Evolutionary conservation across 352 stramenopile genomes (phyloP), one percentile per base, ranked within the genome.

Genomic region (Globisporangium irregulare): DNA sequence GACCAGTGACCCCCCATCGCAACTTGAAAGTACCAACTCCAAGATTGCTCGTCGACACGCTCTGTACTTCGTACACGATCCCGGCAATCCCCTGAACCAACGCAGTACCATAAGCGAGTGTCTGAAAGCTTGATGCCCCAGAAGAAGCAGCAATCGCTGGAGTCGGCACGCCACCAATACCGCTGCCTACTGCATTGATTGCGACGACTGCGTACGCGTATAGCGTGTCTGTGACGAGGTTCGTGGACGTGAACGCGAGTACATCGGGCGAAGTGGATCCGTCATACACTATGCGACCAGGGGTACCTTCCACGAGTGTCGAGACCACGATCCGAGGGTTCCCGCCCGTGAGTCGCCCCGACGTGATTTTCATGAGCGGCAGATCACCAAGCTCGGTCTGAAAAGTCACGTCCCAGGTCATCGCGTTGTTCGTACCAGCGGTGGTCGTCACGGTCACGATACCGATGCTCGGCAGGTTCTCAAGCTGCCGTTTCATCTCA

Each of bases 51-150:
- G 90, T 91, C 24, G 72, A 82, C 15, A 99, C 77, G 18, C 83
- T 96, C 77, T 99, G 97, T 38, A 98, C 92, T 78, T 99, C 97
- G 62, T 97, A 97, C 25, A 99, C 93, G 36, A 97, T 83, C 4
- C 96, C 95, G 14, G 95, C 89, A 74, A 99, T 98, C 20, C 97
- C 97, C 59, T 90, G 84, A 1, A 66, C 61, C 24, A 99, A 73
- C 3, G 94, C 82, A 41, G 86, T 69, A 5, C 97, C 97, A 8
- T 86, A 91, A 1, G 95, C 95, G n/a, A 92, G 90, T 8, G 95
- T 98, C 71, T 90, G 82, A 3, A 68, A 73, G 25, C 95, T 86
- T 24, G 81, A 88, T 3, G 97, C 95, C 10, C 96, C 95, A 56
- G 91, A 85, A 2, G 93, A 93, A 5, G 96, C 91, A n/a, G 94